Conservation (phyloP, 139 green algal species). For the Chlorella vulgaris region DNA sequence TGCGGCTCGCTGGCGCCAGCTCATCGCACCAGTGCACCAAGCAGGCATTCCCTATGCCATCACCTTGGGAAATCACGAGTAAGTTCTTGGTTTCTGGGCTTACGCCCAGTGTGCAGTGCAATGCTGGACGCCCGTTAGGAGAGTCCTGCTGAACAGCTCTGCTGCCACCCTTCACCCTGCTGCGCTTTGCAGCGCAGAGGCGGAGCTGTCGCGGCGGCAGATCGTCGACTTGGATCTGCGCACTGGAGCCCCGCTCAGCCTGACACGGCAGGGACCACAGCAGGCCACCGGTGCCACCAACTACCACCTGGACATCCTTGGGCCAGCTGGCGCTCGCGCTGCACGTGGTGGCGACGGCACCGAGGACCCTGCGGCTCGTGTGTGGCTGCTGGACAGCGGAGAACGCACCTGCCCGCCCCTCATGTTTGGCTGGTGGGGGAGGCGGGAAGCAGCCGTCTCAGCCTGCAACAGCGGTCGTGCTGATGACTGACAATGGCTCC, state of each 20-base stretch:
- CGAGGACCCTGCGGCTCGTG: constrained; percentile 7
- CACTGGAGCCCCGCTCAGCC: neutral
- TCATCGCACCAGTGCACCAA: constrained; percentile 15
- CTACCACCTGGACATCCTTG: constrained; percentile 53
- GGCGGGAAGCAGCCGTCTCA: no score
- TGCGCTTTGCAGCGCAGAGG: constrained; percentile 31
- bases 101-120: neutral
- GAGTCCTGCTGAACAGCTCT: constrained; percentile 13
- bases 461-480: no score
- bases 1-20: constrained; percentile 31
- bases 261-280: constrained; percentile 38
- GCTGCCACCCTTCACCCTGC: neutral
- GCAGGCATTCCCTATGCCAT: constrained; percentile 37
- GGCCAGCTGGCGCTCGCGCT: no score
- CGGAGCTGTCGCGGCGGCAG: constrained; percentile 35
- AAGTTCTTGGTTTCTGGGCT: neutral
- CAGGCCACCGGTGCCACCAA: constrained; percentile 33
- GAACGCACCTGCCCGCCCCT: constrained; percentile 29
- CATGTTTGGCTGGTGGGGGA: constrained; percentile 30
- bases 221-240: constrained; percentile 30
- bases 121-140: no score
- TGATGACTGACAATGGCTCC: no score
- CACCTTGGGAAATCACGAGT: constrained; percentile 50
- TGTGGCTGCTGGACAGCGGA: constrained; percentile 57
- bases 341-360: no score